Percentiles rank a stretch among this genome's conserved stretches.
Evolutionary conservation across 495 filamentous ascomycete species (phyloP).

Genomic region (Hypoxylon lienhwacheense): DNA sequence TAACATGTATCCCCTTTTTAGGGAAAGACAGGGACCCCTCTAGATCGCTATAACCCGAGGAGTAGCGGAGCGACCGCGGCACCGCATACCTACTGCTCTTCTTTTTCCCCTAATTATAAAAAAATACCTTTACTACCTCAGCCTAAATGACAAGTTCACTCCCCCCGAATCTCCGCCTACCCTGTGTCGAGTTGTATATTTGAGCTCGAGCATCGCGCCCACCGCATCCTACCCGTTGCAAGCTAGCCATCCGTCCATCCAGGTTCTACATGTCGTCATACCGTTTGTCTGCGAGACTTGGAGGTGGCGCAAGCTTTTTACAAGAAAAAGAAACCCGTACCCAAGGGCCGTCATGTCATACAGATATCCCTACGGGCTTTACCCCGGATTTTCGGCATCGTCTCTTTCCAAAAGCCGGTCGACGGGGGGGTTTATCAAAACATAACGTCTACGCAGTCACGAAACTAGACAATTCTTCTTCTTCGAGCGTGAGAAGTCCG

Average conservation of each 20-base stretch:
- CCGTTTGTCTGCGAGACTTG: conserved; percentile 13
- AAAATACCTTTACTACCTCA: no score
- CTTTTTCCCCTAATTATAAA: no score
- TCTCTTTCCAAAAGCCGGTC: conserved; percentile 2
- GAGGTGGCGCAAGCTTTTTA: conserved; percentile 23
- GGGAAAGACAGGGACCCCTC: no score
- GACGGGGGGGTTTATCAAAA: no score
- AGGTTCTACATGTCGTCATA: conserved; percentile 26
- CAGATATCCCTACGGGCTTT: conserved; percentile 24
- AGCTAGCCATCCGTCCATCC: conserved; percentile 1
- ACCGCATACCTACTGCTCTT: no score
- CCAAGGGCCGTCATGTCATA: conserved; percentile 24
- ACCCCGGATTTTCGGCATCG: conserved; percentile 29
- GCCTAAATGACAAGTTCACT: conserved; percentile 36
- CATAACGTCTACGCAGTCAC: conserved; percentile 7
- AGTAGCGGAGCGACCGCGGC: conserved; percentile 24
- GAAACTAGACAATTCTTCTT: background rate
- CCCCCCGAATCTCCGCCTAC: conserved; percentile 15
- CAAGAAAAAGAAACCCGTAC: conserved; percentile 35
- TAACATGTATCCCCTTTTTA: no score
- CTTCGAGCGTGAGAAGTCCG: background rate
- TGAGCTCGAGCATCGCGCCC: background rate
- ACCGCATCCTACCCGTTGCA: conserved; percentile 1
- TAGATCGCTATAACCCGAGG: conserved; percentile 18
- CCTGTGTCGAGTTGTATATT: background rate